Evolutionary conservation across 768 basidiomycete genomes (phyloP).

Genomic region (Thelephora ganbajun): DNA sequence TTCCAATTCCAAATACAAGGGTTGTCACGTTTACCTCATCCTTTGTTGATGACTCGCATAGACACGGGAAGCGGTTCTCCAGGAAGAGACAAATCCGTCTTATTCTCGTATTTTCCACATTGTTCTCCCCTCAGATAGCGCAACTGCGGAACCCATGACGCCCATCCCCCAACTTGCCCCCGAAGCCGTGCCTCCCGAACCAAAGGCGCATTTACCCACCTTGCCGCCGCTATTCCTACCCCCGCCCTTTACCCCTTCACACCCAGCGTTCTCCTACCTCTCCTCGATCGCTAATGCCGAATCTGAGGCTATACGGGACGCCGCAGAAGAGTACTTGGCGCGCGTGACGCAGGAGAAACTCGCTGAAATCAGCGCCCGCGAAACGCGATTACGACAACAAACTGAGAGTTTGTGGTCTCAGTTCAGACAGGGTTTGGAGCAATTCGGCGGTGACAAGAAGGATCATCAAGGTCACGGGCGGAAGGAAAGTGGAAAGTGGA

Average conservation of each 20-base stretch:
- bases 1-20: constrained; percentile 8
- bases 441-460: constrained; percentile 26
- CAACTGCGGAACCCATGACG: constrained; percentile 5
- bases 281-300: constrained; percentile 39
- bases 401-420: constrained; percentile 52
- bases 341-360: constrained; percentile 38
- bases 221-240: constrained; percentile 56
- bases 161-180: constrained; percentile 2
- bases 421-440: constrained; percentile 34
- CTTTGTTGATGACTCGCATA: constrained; percentile 6
- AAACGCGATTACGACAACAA: constrained; percentile 37
- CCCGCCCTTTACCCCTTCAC: constrained; percentile 63
- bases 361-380: constrained; percentile 39
- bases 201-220: constrained; percentile 29
- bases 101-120: constrained; percentile 21
- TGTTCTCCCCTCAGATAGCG: constrained; percentile 11
- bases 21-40: constrained; percentile 2
- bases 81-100: constrained; percentile 16
- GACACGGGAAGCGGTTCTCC: constrained; percentile 14
- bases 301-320: constrained; percentile 38
- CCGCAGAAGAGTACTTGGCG: constrained; percentile 45
- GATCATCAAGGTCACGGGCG: constrained; percentile 8
- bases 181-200: constrained; percentile 8
- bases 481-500: constrained; percentile 6
- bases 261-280: constrained; percentile 56